Evolutionary conservation across 768 basidiomycete species (phyloP).

Genomic region (Hysterangium stoloniferum): DNA sequence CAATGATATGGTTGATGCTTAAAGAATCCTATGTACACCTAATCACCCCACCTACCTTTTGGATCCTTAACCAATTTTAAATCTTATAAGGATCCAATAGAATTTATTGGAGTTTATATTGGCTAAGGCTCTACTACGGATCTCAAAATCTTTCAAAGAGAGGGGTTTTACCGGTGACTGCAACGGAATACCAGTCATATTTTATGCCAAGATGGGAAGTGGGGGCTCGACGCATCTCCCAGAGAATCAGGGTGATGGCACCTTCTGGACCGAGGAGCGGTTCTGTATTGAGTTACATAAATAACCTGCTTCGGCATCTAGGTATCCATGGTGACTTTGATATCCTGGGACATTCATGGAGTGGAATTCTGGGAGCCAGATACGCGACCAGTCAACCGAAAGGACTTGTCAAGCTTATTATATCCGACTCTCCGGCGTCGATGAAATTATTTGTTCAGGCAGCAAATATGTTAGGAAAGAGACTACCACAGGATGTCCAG

Average conservation of each 20-base stretch:
- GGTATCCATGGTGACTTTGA: constrained; percentile 16
- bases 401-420: constrained; percentile 10
- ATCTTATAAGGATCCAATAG: too few species aligned
- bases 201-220: constrained; percentile 12
- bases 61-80: too few species aligned
- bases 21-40: too few species aligned
- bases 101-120: too few species aligned
- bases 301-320: constrained; percentile 10
- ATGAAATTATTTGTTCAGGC: constrained; percentile 9
- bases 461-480: constrained; percentile 2
- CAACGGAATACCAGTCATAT: not conserved
- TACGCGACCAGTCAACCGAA: constrained; percentile 5
- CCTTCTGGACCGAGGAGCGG: constrained; percentile 13
- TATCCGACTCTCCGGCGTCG: constrained; percentile 5
- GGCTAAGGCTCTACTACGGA: too few species aligned
- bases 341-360: constrained; percentile 13
- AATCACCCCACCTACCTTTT: too few species aligned
- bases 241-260: constrained; percentile 9
- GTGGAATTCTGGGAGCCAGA: constrained; percentile 10
- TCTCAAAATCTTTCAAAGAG: too few species aligned
- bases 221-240: constrained; percentile 14
- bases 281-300: constrained; percentile 12
- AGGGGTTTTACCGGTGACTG: too few species aligned
- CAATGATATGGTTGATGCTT: too few species aligned
- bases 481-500: constrained; percentile 10